Percentiles rank a stretch among this genome's conserved stretches.
Evolutionary conservation across 1,284 basidiomycete species (phyloP).

Genomic region (Baeospora myosura): DNA sequence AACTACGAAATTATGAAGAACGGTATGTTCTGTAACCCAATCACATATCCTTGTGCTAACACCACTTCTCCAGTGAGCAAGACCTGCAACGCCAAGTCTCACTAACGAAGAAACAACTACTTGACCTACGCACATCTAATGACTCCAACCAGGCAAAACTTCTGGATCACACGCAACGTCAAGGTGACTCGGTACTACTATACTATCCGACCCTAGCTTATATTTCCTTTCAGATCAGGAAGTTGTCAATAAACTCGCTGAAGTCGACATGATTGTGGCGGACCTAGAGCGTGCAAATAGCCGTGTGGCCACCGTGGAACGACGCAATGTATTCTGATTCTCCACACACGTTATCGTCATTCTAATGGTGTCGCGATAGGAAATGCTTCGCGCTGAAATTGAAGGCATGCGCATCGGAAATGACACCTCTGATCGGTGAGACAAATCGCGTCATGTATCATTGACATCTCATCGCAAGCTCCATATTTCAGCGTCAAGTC

Average conservation of each 20-base stretch:
- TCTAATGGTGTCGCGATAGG: slow-evolving; percentile 38
- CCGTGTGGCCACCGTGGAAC: slow-evolving; percentile 85
- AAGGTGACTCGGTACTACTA: slow-evolving; percentile 46
- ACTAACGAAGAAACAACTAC: slow-evolving; percentile 80
- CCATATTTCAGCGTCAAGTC: slow-evolving; percentile 48
- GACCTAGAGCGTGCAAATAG: slow-evolving; percentile 92
- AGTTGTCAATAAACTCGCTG: slow-evolving; percentile 78
- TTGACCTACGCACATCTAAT: slow-evolving; percentile 84
- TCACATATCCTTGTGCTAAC: slow-evolving; percentile 2
- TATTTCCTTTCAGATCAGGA: slow-evolving; percentile 66
- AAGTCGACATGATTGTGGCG: slow-evolving; percentile 87
- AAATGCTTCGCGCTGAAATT: slow-evolving; percentile 88
- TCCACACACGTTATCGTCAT: neutral
- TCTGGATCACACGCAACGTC: slow-evolving; percentile 80
- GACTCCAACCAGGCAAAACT: slow-evolving; percentile 89
- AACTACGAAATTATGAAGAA: slow-evolving; percentile 90
- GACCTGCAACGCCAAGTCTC: slow-evolving; percentile 84
- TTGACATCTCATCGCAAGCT: neutral
- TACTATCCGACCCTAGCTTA: slow-evolving; percentile 11
- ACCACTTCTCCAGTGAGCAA: slow-evolving; percentile 59
- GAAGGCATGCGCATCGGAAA: slow-evolving; percentile 80
- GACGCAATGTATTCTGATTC: slow-evolving; percentile 66
- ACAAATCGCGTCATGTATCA: slow-evolving; percentile 1
- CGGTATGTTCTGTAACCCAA: slow-evolving; percentile 42
- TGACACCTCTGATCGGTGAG: slow-evolving; percentile 69